Base-by-base conservation (phyloP, 1,284 basidiomycete genomes). In the Trametes sp. region DNA sequence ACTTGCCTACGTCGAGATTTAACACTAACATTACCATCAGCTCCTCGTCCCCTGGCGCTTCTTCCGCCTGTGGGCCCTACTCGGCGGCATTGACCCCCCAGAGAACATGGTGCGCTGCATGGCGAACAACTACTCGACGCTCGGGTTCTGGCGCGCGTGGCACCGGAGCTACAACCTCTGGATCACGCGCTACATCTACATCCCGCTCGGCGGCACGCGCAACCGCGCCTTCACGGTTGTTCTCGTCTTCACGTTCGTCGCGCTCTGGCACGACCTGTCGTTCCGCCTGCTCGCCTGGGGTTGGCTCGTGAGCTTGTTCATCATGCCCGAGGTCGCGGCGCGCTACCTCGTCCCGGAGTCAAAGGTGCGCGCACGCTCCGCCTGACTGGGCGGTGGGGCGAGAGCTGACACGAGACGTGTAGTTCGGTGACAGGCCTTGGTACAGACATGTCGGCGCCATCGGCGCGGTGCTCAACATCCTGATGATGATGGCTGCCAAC, bases 21-120 rank as follows among this genome's bases (percentile, higher is more conserved):
- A n/a, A n/a, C 49, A 57, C 59, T 50, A 48, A 23, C 29, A 42
- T 26, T 33, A 7, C 10, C 8, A 10, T 2, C 62, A 95, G 95
- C 87, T 98, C n/a, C 83, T 98, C 33, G 87, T 98, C 16, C 95
- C 96, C 0, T 99, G 98, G 98, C 87, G 97, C 10, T 97, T 98
- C 82, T 99, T 99, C 81, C 90, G 98, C 1, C 79, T 98, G 4
- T 99, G 97, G 96, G 92, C 96, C 0, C 80, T 99, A 36, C 74
- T 88, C 14, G 95, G 96, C 74, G 94, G 94, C 0, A 85, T 98
- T 33, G 95, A 98, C 70, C 90, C 96, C 1, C 98, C 96, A 0
- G 98, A 99, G 76, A 99, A 99, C 75, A 98, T 99, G 98, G 86
- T 99, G 6, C 86, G 98, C 16, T 98, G 98, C 74, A 93, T 98